phyloP scores from a whole-genome alignment of 257 asterid genomes.

The Solanum ossicruentum region DNA sequence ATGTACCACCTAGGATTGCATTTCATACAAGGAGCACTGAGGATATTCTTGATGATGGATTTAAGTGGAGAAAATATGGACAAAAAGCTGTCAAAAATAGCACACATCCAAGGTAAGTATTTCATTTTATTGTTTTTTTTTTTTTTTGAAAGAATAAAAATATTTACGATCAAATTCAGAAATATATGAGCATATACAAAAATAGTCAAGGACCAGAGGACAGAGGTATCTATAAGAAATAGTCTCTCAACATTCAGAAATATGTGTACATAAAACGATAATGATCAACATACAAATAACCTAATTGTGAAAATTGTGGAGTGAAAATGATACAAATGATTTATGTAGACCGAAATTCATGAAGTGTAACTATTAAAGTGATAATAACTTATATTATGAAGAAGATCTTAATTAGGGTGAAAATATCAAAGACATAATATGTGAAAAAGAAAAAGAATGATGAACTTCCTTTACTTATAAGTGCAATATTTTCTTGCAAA shows the following conservation, averaged over 20 bases:
- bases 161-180: too few species aligned
- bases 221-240: too few species aligned
- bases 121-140: too few species aligned
- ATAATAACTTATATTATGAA: not conserved
- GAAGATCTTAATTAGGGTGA: not conserved
- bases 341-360: not conserved
- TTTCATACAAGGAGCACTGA: constrained; percentile 81
- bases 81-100: constrained; percentile 83
- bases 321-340: not conserved
- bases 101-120: constrained; percentile 62
- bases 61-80: constrained; percentile 92
- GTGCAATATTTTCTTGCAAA: not conserved
- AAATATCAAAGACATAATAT: not conserved
- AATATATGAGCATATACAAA: too few species aligned
- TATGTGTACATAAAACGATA: too few species aligned
- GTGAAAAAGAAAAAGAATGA: not conserved
- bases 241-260: too few species aligned
- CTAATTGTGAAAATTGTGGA: not conserved
- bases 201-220: too few species aligned
- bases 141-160: too few species aligned
- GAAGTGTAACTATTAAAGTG: not conserved
- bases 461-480: not conserved
- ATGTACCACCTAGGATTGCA: constrained; percentile 64
- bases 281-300: not conserved
- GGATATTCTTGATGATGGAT: constrained; percentile 93